Evolutionary conservation across 2,329 filamentous ascomycete genomes (phyloP).

Genomic region (Dendrostoma leiphaemia): DNA sequence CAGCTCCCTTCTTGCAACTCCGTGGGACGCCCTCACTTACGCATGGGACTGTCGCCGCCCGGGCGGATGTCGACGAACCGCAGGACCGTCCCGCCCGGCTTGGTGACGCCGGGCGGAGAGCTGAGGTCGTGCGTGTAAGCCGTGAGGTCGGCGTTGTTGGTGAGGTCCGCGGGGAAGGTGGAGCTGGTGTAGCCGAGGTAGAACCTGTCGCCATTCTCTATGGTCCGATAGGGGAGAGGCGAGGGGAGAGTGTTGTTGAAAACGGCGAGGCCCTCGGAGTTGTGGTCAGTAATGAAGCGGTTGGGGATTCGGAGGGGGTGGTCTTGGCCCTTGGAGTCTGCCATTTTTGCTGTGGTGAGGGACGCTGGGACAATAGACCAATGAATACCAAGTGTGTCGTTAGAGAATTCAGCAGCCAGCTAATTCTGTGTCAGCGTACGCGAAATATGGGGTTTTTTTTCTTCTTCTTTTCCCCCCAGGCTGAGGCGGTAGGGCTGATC

Average conservation of each 20-base stretch:
- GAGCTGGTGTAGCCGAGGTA: conserved; percentile 41
- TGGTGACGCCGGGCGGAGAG: conserved; percentile 45
- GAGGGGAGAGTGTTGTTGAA: conserved; percentile 30
- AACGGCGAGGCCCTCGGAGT: conserved; percentile 31
- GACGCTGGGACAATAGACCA: not conserved
- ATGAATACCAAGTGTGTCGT: no score
- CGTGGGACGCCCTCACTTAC: no score
- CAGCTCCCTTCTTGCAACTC: no score
- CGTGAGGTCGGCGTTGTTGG: conserved; percentile 41
- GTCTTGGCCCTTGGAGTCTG: not conserved
- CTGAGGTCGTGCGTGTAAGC: conserved; percentile 42
- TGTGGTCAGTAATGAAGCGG: conserved; percentile 34
- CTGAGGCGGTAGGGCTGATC: no score
- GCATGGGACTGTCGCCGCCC: conserved; percentile 35
- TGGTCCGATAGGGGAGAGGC: conserved; percentile 18
- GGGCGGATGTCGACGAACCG: conserved; percentile 46
- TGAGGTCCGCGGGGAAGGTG: conserved; percentile 44
- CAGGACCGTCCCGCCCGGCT: conserved; percentile 41
- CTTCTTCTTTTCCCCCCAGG: no score
- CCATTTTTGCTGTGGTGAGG: conserved; percentile 2
- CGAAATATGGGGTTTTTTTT: no score
- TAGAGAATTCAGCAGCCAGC: no score
- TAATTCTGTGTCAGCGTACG: no score
- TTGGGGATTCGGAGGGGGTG: conserved; percentile 17
- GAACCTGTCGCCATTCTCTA: conserved; percentile 34